Evolutionary conservation across 495 filamentous ascomycete genomes (phyloP).

Genomic region (Xylaria grammica): DNA sequence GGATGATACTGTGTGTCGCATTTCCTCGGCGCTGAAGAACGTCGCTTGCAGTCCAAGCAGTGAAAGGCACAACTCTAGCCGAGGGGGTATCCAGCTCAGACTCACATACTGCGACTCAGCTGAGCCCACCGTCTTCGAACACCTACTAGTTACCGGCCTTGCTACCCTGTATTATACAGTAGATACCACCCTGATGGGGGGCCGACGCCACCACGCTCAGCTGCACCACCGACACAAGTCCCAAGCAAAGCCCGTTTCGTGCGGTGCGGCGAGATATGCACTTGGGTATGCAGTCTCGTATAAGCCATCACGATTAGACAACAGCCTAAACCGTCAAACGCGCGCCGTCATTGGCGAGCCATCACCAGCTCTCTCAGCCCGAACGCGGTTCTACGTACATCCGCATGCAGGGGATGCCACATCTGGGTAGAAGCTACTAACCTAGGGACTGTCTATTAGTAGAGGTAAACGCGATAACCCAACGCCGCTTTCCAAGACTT

Average conservation of each 20-base stretch:
- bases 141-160: neutral
- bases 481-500: too few relatives aligned
- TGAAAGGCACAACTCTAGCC: neutral
- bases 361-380: conserved; percentile 1
- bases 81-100: neutral
- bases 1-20: neutral
- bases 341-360: neutral
- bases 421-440: too few relatives aligned
- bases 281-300: neutral
- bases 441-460: too few relatives aligned
- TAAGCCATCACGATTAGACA: neutral
- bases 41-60: neutral
- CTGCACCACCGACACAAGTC: conserved; percentile 7
- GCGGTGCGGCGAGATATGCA: neutral
- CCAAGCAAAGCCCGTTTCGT: neutral
- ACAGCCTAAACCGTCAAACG: conserved; percentile 1
- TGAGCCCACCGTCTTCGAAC: neutral
- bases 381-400: neutral
- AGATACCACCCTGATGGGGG: neutral
- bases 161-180: neutral
- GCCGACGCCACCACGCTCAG: conserved; percentile 4
- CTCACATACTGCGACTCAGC: neutral
- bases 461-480: neutral
- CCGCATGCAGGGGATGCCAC: neutral
- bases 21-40: neutral